A percentile compares a stretch with the other conserved stretches of the same genome.
These are phyloP conservation scores for Botrytis fragariae DNA, from an alignment of 2,329 filamentous ascomycete species.

Conservation along the genomic window DNA sequence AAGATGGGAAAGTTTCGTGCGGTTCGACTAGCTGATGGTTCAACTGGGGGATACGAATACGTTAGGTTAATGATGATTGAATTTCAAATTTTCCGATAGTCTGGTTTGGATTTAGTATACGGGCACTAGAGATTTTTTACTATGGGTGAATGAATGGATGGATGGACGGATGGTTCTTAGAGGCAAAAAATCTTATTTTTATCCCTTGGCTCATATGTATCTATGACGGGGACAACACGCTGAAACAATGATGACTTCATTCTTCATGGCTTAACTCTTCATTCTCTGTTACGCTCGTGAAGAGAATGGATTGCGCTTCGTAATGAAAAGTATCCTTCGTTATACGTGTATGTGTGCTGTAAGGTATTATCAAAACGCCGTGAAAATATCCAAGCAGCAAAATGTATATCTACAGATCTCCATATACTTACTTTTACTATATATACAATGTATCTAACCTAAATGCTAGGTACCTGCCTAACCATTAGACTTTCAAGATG, in stretches of 20 bases:
- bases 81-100: conserved; percentile 3
- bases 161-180: neutral
- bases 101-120: neutral
- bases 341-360: neutral
- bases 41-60: neutral
- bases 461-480: neutral
- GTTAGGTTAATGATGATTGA: neutral
- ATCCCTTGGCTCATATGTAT: neutral
- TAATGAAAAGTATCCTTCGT: neutral
- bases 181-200: neutral
- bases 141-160: no score
- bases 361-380: neutral
- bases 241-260: conserved; percentile 8
- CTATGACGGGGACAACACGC: neutral
- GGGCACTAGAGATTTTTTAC: neutral
- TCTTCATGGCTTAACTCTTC: neutral
- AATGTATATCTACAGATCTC: neutral
- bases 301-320: neutral
- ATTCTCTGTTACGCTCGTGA: neutral
- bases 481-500: neutral
- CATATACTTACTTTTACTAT: neutral
- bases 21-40: neutral
- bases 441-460: no score
- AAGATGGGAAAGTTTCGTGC: neutral
- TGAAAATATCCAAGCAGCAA: neutral